A percentile compares a stretch with the other conserved stretches of the same genome.
Conservation (phyloP, 1,139 yeast genomes). For the Tardiomyces depauwii region DNA sequence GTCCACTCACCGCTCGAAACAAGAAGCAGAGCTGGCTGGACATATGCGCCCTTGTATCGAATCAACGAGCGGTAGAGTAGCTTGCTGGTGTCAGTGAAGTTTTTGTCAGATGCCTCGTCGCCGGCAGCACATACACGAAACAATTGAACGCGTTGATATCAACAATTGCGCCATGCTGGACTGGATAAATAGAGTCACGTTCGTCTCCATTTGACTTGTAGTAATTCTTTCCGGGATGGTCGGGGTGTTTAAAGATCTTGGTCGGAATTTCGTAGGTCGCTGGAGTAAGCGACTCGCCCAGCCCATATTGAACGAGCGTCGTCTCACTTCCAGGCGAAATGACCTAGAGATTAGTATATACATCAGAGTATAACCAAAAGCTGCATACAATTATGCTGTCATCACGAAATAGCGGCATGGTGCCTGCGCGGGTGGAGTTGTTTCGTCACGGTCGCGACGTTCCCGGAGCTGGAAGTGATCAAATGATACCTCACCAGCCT, state of each 20-base stretch:
- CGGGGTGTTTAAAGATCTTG: slow-evolving; percentile 47
- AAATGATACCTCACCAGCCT: no score
- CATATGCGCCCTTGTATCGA: background rate
- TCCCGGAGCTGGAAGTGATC: no score
- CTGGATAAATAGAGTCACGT: slow-evolving; percentile 45
- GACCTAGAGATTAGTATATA: slow-evolving; percentile 32
- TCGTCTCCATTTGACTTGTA: slow-evolving; percentile 32
- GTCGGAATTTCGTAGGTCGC: slow-evolving; percentile 72
- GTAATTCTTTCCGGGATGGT: slow-evolving; percentile 24
- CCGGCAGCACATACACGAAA: slow-evolving; percentile 23
- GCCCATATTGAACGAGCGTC: slow-evolving; percentile 71
- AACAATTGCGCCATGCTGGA: slow-evolving; percentile 49
- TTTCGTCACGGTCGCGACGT: no score
- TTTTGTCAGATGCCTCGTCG: background rate
- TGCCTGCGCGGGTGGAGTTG: no score
- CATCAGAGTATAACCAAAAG: background rate
- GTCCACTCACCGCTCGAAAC: slow-evolving; percentile 63
- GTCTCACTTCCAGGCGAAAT: slow-evolving; percentile 72
- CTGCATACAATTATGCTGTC: background rate
- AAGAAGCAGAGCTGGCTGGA: slow-evolving; percentile 39
- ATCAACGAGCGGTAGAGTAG: slow-evolving; percentile 26
- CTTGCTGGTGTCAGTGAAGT: slow-evolving; percentile 15
- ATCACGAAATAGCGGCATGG: background rate
- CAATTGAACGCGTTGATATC: slow-evolving; percentile 63
- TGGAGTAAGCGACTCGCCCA: slow-evolving; percentile 67